Conservation (phyloP, 2,329 filamentous ascomycete genomes). For the Trichothecium roseum region DNA sequence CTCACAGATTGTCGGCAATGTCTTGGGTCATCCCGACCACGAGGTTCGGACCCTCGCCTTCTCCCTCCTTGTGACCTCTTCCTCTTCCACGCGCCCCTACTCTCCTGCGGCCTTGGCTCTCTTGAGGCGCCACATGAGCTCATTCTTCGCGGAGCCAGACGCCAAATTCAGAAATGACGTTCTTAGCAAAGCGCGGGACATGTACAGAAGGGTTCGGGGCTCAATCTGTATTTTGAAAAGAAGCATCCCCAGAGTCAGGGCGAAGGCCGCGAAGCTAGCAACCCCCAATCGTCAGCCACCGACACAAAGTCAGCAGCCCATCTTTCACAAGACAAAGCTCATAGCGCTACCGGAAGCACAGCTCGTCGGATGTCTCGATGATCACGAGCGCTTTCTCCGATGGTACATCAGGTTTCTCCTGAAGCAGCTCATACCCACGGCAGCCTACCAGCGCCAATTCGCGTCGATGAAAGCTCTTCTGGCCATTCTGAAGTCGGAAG, state of each 20-base stretch:
- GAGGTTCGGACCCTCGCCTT: constrained; percentile 70
- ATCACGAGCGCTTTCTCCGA: constrained; percentile 54
- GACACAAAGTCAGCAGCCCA: constrained; percentile 15
- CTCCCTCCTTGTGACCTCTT: constrained; percentile 67
- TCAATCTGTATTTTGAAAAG: constrained; percentile 47
- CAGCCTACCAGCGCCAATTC: constrained; percentile 84
- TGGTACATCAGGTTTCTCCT: constrained; percentile 69
- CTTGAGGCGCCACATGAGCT: constrained; percentile 54
- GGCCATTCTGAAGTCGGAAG: constrained; percentile 57
- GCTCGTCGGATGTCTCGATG: constrained; percentile 27
- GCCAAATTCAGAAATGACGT: constrained; percentile 79
- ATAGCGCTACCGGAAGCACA: constrained; percentile 26
- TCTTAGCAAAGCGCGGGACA: constrained; percentile 60
- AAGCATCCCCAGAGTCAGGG: constrained; percentile 24
- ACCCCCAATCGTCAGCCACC: constrained; percentile 6
- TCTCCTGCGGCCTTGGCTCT: constrained; percentile 49
- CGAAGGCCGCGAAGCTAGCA: constrained; percentile 20
- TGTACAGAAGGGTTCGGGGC: constrained; percentile 66
- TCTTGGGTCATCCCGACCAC: constrained; percentile 46
- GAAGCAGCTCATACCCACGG: constrained; percentile 64
- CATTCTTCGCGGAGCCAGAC: constrained; percentile 75
- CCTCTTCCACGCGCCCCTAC: constrained; percentile 64
- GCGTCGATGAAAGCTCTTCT: constrained; percentile 63
- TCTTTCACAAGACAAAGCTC: constrained; percentile 27
- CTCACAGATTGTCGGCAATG: constrained; percentile 35